Evolutionary conservation across 1,139 yeast species (phyloP).

Genomic region (Hanseniaspora sp.): DNA sequence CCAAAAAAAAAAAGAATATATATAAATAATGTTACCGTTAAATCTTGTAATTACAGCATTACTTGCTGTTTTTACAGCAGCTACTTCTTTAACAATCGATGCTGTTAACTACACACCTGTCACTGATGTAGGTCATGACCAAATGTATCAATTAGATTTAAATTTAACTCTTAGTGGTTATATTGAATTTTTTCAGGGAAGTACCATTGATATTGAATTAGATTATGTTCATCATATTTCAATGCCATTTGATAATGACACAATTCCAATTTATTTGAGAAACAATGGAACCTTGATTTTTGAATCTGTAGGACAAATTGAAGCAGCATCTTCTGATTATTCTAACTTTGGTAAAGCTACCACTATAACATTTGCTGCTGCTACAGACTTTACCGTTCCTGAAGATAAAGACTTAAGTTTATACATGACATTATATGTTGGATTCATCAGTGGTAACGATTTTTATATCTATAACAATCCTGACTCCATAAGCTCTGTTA

Average conservation of each 20-base stretch:
- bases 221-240: slow-evolving; percentile 13
- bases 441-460: slow-evolving; percentile 11
- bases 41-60: background rate
- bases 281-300: slow-evolving; percentile 7
- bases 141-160: slow-evolving; percentile 4
- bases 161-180: slow-evolving; percentile 1
- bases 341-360: slow-evolving; percentile 10
- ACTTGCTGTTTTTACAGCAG: background rate
- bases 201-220: background rate
- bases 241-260: slow-evolving; percentile 6
- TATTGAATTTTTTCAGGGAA: slow-evolving; percentile 1
- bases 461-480: slow-evolving; percentile 4
- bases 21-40: background rate
- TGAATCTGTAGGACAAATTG: background rate
- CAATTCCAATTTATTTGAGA: slow-evolving; percentile 5
- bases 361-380: slow-evolving; percentile 6
- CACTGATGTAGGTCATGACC: background rate
- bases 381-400: slow-evolving; percentile 9
- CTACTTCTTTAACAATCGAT: slow-evolving; percentile 4
- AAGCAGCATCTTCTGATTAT: background rate
- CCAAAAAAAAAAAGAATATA: background rate
- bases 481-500: slow-evolving; percentile 1
- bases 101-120: slow-evolving; percentile 3
- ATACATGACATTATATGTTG: slow-evolving; percentile 7
- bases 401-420: slow-evolving; percentile 2